A percentile compares a stretch with the other conserved stretches of the same genome.
phyloP scores from a whole-genome alignment of 176 grass and related monocot genomes.

The Aegilops tauschii region DNA sequence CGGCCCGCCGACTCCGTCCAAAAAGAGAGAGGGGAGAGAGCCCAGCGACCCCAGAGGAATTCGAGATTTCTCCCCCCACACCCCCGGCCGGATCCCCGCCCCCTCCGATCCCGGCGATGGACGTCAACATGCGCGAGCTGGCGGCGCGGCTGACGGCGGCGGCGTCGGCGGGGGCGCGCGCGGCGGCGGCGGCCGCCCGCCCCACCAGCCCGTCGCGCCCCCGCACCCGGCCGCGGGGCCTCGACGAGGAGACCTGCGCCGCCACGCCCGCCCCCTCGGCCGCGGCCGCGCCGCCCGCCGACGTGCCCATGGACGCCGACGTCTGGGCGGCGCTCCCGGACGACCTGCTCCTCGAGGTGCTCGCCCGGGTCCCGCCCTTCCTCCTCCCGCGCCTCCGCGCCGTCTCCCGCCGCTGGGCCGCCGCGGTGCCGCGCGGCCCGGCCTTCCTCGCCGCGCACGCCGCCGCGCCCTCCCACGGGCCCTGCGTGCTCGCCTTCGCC shows the following conservation, averaged over 20 bases:
- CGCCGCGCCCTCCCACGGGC: slow-evolving; percentile 67
- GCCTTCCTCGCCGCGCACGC: slow-evolving; percentile 76
- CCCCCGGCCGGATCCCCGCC: neutral
- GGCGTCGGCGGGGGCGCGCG: neutral
- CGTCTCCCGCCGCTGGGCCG: slow-evolving; percentile 72
- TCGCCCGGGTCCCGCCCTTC: slow-evolving; percentile 92
- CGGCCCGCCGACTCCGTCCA: slow-evolving; percentile 40
- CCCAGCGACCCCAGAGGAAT: neutral
- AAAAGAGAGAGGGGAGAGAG: neutral
- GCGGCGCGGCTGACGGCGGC: neutral
- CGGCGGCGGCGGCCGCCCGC: neutral
- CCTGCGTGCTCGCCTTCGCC: slow-evolving; percentile 78
- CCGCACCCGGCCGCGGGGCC: slow-evolving; percentile 74
- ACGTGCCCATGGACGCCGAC: slow-evolving; percentile 64
- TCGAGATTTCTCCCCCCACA: neutral
- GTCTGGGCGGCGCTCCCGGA: slow-evolving; percentile 76
- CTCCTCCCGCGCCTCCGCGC: slow-evolving; percentile 69
- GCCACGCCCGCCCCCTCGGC: slow-evolving; percentile 46
- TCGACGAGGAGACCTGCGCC: slow-evolving; percentile 72
- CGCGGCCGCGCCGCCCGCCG: slow-evolving; percentile 19
- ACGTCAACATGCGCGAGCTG: neutral
- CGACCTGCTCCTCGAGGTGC: slow-evolving; percentile 74
- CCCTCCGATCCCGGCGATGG: slow-evolving; percentile 34
- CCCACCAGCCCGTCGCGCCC: slow-evolving; percentile 69
- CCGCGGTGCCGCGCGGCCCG: slow-evolving; percentile 50